These are phyloP conservation scores for Coniosporium tulheliwenetii DNA, from an alignment of 2,329 filamentous ascomycete genomes.

Conservation along the genomic window DNA sequence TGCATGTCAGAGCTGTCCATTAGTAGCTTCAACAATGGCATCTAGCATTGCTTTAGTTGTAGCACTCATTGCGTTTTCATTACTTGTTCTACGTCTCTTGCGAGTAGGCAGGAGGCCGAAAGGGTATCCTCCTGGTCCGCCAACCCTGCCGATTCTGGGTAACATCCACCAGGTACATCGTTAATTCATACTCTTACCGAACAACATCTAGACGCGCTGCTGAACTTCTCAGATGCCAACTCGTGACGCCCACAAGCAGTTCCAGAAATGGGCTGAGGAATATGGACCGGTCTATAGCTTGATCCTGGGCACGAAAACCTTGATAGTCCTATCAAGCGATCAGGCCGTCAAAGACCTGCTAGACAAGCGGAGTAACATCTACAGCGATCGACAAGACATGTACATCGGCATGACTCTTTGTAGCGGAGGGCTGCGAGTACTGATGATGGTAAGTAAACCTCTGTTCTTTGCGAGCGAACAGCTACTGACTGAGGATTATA, in stretches of 20 bases:
- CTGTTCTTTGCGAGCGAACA: neutral
- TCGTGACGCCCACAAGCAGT: conserved; percentile 27
- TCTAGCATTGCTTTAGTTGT: neutral
- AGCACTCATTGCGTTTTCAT: too few relatives aligned
- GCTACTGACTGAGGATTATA: conserved; percentile 1
- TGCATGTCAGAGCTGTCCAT: too few relatives aligned
- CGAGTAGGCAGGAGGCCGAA: conserved; percentile 8
- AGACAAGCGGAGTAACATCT: conserved; percentile 9
- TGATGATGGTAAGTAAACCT: conserved; percentile 8
- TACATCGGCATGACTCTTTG: conserved; percentile 8
- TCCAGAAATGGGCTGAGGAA: conserved; percentile 35
- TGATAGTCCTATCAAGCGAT: conserved; percentile 31
- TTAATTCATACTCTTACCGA: neutral
- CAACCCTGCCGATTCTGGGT: conserved; percentile 11
- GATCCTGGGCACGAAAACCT: conserved; percentile 30
- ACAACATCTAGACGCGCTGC: neutral
- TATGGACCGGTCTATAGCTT: conserved; percentile 36
- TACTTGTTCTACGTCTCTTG: conserved; percentile 4
- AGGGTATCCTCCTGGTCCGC: conserved; percentile 10
- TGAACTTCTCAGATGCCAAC: conserved; percentile 21
- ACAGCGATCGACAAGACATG: conserved; percentile 8
- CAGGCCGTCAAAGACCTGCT: conserved; percentile 28
- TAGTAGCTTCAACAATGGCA: neutral
- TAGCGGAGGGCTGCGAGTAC: conserved; percentile 6
- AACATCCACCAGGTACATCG: conserved; percentile 10